phyloP scores from a whole-genome alignment of 2,329 filamentous ascomycete species.

The Zymoseptoria brevis region DNA sequence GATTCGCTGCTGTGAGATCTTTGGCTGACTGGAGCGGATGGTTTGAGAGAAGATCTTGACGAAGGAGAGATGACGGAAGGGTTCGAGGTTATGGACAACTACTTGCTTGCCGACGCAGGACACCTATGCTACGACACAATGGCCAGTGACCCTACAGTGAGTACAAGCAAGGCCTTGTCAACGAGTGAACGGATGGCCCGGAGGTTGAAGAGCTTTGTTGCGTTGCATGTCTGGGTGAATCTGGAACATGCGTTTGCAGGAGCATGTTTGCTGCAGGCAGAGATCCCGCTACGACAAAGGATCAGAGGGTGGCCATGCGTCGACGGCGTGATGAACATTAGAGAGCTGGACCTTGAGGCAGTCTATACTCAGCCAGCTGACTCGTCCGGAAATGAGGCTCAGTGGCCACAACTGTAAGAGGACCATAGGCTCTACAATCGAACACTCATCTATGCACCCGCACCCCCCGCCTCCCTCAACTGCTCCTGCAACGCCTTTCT shows the following conservation, averaged over 20 bases:
- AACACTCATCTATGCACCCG: neutral
- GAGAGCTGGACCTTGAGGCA: too few relatives aligned
- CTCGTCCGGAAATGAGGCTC: neutral
- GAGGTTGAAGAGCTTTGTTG: neutral
- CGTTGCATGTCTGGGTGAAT: neutral
- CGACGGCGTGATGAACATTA: too few relatives aligned
- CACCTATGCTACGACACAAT: neutral
- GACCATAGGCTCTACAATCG: too few relatives aligned
- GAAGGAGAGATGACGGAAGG: neutral
- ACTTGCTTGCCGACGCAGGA: neutral
- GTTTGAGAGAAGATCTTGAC: neutral
- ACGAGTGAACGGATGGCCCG: neutral
- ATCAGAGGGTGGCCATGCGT: too few relatives aligned
- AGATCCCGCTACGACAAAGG: neutral
- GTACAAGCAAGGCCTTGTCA: neutral
- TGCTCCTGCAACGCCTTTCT: conserved; percentile 60
- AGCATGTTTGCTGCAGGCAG: neutral
- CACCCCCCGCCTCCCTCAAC: conserved; percentile 17
- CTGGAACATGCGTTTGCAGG: neutral
- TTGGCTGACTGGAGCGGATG: neutral
- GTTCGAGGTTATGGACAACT: neutral
- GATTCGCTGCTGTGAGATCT: neutral
- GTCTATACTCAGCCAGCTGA: neutral
- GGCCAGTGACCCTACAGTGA: neutral
- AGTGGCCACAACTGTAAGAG: too few relatives aligned